Evolutionary conservation across 2,329 filamentous ascomycete species (phyloP).

Genomic region (Lasiodiplodia sp.): DNA sequence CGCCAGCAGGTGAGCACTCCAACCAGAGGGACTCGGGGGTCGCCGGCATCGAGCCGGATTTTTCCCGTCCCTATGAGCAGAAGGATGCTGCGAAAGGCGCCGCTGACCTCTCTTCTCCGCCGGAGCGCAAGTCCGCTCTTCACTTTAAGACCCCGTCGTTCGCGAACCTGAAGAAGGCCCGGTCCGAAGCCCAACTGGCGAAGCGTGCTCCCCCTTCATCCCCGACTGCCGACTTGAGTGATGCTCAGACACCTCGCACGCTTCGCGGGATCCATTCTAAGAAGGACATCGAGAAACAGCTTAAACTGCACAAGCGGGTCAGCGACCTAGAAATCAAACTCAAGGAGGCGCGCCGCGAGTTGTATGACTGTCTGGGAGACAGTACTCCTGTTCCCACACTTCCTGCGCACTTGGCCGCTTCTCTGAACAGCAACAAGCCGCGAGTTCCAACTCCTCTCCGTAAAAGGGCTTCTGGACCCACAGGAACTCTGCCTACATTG

Average conservation of each 20-base stretch:
- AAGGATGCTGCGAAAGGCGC: conserved; percentile 25
- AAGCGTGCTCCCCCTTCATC: conserved; percentile 31
- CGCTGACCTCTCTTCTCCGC: conserved; percentile 24
- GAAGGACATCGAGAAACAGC: conserved; percentile 64
- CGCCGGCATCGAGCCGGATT: conserved; percentile 26
- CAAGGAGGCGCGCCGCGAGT: conserved; percentile 61
- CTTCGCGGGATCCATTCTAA: conserved; percentile 60
- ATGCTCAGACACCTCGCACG: conserved; percentile 28
- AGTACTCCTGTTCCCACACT: conserved; percentile 47
- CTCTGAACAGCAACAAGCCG: conserved; percentile 19
- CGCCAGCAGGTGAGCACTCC: conserved; percentile 11
- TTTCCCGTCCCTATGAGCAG: conserved; percentile 24
- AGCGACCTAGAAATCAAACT: conserved; percentile 68
- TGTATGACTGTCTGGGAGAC: conserved; percentile 55
- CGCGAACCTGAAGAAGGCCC: conserved; percentile 27
- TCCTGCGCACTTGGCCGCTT: conserved; percentile 37
- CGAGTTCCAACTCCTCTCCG: conserved; percentile 6
- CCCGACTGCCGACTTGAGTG: conserved; percentile 1
- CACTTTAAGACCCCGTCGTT: conserved; percentile 31
- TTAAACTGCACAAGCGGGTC: conserved; percentile 65
- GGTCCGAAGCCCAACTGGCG: conserved; percentile 27
- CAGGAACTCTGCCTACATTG: conserved; percentile 41
- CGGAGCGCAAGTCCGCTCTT: conserved; percentile 29
- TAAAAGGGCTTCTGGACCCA: conserved; percentile 4
- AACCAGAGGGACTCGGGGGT: conserved; percentile 31